Conservation (phyloP, 192 early-diverging fungal species). For the Backusella westeae region DNA sequence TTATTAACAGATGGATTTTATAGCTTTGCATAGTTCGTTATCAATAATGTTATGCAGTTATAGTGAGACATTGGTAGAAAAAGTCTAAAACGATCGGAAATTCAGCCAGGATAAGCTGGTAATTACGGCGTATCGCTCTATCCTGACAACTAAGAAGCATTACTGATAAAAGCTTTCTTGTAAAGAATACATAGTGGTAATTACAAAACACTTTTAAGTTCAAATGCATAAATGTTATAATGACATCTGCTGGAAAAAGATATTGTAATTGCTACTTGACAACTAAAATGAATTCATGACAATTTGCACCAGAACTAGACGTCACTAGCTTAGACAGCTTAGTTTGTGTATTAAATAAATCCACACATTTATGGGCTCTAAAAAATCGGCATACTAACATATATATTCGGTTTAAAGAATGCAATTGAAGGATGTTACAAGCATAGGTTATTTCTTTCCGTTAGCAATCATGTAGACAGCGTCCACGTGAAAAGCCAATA, state of each 20-base stretch:
- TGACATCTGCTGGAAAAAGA: neutral
- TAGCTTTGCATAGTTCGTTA: neutral
- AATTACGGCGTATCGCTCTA: neutral
- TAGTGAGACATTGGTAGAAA: neutral
- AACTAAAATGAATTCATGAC: neutral
- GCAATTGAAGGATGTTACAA: neutral
- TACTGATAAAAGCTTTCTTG: neutral
- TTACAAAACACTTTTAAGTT: neutral
- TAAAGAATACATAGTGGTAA: neutral
- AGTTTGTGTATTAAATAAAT: constrained; percentile 1
- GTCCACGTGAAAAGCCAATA: neutral
- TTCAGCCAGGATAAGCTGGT: neutral
- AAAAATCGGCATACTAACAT: neutral
- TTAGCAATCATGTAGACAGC: neutral
- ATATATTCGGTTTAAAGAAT: neutral
- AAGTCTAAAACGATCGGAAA: neutral
- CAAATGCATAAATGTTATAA: neutral
- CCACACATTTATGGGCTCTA: neutral
- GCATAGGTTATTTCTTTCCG: neutral
- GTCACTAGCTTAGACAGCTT: neutral
- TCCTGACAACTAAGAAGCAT: neutral
- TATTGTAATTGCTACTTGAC: neutral
- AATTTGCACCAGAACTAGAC: neutral
- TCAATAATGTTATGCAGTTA: neutral
- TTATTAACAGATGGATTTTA: neutral